These are phyloP conservation scores for Rhodomyrtus tomentosa DNA, from an alignment of 345 rosid genomes.

Conservation along the genomic window DNA sequence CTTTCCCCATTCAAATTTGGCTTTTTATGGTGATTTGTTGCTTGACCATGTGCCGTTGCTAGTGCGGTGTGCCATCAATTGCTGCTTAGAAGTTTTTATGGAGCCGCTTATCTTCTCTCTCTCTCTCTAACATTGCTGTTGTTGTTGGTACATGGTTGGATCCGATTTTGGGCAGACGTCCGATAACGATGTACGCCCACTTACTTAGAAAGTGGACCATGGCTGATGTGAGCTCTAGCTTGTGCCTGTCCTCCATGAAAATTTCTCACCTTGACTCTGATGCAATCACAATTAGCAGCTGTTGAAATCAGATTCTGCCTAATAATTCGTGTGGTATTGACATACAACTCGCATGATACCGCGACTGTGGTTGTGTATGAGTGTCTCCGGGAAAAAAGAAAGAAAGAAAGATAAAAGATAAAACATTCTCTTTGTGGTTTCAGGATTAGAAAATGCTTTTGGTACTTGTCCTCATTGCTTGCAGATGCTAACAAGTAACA, in stretches of 20 bases:
- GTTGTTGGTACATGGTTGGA: neutral
- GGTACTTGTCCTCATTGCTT: neutral
- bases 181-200: neutral
- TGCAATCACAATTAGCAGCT: neutral
- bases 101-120: neutral
- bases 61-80: slow-evolving; percentile 1
- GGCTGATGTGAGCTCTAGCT: neutral
- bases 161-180: neutral
- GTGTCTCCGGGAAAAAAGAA: neutral
- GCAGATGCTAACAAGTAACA: neutral
- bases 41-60: neutral
- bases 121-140: neutral
- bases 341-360: neutral
- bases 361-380: neutral
- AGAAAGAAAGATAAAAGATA: neutral
- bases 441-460: neutral
- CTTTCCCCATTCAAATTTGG: neutral
- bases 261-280: neutral
- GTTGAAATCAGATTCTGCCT: neutral
- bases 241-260: neutral
- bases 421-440: neutral
- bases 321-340: neutral
- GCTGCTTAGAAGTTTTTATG: neutral
- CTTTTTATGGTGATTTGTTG: neutral
- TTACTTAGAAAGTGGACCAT: neutral